These are phyloP conservation scores for Porogramme epimiltina DNA, from an alignment of 1,284 basidiomycete species.

Conservation along the genomic window DNA sequence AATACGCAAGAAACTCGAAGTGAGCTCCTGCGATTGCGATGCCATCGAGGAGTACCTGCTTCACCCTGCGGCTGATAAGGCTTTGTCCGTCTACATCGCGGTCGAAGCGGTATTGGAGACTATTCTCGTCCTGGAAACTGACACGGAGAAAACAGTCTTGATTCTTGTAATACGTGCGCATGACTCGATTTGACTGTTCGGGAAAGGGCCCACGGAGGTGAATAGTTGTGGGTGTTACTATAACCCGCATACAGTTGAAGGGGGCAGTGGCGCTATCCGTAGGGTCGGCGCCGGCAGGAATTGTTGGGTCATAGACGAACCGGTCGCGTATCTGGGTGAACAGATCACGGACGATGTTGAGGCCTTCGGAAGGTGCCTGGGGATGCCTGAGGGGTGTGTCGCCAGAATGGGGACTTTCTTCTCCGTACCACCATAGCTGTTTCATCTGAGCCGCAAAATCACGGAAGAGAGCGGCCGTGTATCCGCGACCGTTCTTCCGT, in stretches of 20 bases:
- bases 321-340: conserved; percentile 24
- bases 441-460: conserved; percentile 41
- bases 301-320: conserved; percentile 11
- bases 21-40: conserved; percentile 49
- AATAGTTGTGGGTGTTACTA: conserved; percentile 61
- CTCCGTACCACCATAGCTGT: conserved; percentile 29
- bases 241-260: conserved; percentile 57
- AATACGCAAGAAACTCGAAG: conserved; percentile 60
- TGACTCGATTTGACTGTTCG: conserved; percentile 68
- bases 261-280: conserved; percentile 16
- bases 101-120: conserved; percentile 50
- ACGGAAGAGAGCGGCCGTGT: conserved; percentile 42
- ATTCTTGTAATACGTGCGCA: conserved; percentile 49
- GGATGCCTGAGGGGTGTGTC: not conserved
- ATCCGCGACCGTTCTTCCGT: conserved; percentile 32
- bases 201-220: conserved; percentile 60
- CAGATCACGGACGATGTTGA: not conserved
- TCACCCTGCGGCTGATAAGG: conserved; percentile 49
- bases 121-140: conserved; percentile 60
- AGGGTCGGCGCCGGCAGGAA: not conserved
- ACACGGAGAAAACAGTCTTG: conserved; percentile 66
- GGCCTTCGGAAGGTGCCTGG: conserved; percentile 8
- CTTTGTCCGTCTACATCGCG: conserved; percentile 48
- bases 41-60: conserved; percentile 43
- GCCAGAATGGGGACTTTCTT: not conserved